Conservation (phyloP, 2,329 filamentous ascomycete species). For the Lecanosticta acicola region DNA sequence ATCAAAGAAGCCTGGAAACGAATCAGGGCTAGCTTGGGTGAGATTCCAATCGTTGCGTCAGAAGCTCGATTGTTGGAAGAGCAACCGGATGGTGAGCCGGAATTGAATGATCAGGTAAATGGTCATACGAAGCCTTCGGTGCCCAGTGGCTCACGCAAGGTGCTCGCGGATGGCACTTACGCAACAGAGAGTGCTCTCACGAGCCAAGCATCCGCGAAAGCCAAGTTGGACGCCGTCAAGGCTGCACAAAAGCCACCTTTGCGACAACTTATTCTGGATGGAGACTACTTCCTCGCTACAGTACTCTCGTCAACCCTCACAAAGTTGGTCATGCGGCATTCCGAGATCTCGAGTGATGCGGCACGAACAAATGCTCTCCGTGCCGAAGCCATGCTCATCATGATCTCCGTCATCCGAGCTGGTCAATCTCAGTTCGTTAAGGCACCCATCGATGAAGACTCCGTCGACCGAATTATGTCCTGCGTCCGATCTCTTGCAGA, state of each 20-base stretch:
- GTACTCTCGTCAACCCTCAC: constrained; percentile 94
- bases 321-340: constrained; percentile 95
- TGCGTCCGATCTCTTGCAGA: constrained; percentile 89
- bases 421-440: constrained; percentile 99
- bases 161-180: constrained; percentile 94
- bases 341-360: constrained; percentile 79
- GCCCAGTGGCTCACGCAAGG: constrained; percentile 79
- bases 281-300: constrained; percentile 92
- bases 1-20: constrained; percentile 96
- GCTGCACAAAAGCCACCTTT: constrained; percentile 93
- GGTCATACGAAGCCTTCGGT: constrained; percentile 70
- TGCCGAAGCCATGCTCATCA: constrained; percentile 97
- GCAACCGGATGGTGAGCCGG: constrained; percentile 57
- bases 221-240: constrained; percentile 92
- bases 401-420: constrained; percentile 97
- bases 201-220: constrained; percentile 81
- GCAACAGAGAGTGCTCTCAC: constrained; percentile 95
- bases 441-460: constrained; percentile 94
- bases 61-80: constrained; percentile 89
- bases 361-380: constrained; percentile 89
- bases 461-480: constrained; percentile 96
- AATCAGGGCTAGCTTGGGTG: constrained; percentile 86
- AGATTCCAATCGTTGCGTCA: constrained; percentile 93
- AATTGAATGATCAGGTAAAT: constrained; percentile 67
- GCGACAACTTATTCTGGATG: constrained; percentile 89